Evolutionary conservation across 768 basidiomycete species (phyloP).

Genomic region (Termitomyces sp.): DNA sequence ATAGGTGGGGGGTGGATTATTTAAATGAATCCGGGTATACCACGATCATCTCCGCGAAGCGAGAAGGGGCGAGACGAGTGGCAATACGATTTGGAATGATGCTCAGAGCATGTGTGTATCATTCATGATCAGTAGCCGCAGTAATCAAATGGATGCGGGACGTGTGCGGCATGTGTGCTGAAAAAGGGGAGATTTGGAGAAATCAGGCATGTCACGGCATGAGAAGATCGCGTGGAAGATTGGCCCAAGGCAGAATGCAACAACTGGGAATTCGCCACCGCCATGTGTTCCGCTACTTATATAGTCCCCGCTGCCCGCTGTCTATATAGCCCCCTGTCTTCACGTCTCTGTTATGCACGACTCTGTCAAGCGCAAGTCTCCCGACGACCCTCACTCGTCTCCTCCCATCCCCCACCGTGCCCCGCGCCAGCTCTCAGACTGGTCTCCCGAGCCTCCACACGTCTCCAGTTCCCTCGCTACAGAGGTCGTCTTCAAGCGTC

Average conservation of each 20-base stretch:
- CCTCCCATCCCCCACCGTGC: slow-evolving; percentile 17
- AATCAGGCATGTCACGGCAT: slow-evolving; percentile 30
- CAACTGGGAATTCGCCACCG: slow-evolving; percentile 16
- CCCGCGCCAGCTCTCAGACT: slow-evolving; percentile 36
- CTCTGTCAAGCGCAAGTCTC: slow-evolving; percentile 65
- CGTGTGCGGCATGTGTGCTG: slow-evolving; percentile 15
- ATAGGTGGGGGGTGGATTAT: slow-evolving; percentile 11
- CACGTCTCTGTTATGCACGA: slow-evolving; percentile 43
- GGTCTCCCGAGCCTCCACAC: slow-evolving; percentile 23
- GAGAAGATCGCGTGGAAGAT: slow-evolving; percentile 25
- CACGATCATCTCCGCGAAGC: slow-evolving; percentile 31
- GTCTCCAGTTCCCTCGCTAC: slow-evolving; percentile 26
- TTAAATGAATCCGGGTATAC: slow-evolving; percentile 17
- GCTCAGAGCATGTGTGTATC: slow-evolving; percentile 10
- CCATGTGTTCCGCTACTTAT: slow-evolving; percentile 38
- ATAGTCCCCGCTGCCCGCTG: slow-evolving; percentile 16
- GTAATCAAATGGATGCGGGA: slow-evolving; percentile 9
- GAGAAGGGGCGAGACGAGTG: slow-evolving; percentile 10
- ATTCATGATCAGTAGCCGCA: slow-evolving; percentile 9
- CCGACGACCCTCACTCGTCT: slow-evolving; percentile 31
- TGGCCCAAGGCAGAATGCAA: slow-evolving; percentile 10
- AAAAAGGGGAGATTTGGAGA: slow-evolving; percentile 15
- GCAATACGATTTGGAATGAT: slow-evolving; percentile 14
- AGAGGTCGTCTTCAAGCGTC: slow-evolving; percentile 30
- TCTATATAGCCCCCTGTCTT: slow-evolving; percentile 3